These are phyloP conservation scores for Pichia cephalocereana DNA, from an alignment of 805 yeast genomes.

Conservation along the genomic window DNA sequence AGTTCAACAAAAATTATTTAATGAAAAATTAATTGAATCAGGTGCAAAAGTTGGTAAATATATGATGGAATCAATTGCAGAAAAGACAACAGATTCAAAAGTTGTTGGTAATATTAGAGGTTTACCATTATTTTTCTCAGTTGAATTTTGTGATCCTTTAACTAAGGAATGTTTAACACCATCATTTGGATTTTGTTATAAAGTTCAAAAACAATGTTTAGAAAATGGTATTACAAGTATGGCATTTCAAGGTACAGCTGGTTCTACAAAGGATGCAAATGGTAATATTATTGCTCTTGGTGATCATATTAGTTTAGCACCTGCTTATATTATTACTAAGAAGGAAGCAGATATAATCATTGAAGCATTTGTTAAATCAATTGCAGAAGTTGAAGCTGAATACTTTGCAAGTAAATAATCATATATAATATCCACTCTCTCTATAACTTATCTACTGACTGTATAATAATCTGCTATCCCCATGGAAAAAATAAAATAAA, in stretches of 20 bases:
- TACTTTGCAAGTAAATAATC: constrained; percentile 9
- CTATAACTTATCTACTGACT: too few species aligned
- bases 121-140: constrained; percentile 44
- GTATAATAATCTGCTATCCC: too few species aligned
- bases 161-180: constrained; percentile 39
- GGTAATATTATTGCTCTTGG: constrained; percentile 11
- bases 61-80: constrained; percentile 29
- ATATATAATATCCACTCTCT: too few species aligned
- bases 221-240: constrained; percentile 35
- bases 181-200: constrained; percentile 20
- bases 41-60: constrained; percentile 34
- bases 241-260: constrained; percentile 35
- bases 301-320: constrained; percentile 33
- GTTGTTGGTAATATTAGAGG: constrained; percentile 47
- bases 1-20: constrained; percentile 31
- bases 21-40: constrained; percentile 30
- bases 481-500: too few species aligned
- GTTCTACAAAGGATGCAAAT: constrained; percentile 29
- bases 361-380: constrained; percentile 18
- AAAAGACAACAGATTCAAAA: constrained; percentile 22
- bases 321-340: constrained; percentile 33
- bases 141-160: constrained; percentile 37
- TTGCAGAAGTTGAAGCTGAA: constrained; percentile 13
- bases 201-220: constrained; percentile 27
- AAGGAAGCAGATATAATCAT: constrained; percentile 32